Conservation (phyloP, 2,329 filamentous ascomycete genomes). For the Cercospora nicotianae region DNA sequence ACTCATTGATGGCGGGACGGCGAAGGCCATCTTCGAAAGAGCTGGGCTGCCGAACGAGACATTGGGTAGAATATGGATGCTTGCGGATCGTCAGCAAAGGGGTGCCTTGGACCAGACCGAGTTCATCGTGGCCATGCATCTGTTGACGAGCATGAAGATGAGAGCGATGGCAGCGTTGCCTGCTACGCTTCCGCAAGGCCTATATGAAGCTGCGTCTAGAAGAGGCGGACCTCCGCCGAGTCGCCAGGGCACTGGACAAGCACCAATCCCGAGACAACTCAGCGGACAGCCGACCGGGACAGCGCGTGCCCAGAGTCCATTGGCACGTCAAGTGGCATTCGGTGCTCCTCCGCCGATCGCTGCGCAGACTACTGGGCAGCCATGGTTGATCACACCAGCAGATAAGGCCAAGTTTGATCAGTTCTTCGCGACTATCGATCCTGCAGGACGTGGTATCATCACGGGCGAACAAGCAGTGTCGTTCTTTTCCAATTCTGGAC, state of each 20-base stretch:
- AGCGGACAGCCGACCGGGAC: slow-evolving; percentile 57
- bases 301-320: slow-evolving; percentile 61
- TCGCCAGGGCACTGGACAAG: slow-evolving; percentile 34
- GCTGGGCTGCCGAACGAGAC: slow-evolving; percentile 86
- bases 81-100: slow-evolving; percentile 90
- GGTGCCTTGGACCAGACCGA: slow-evolving; percentile 84
- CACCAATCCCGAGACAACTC: slow-evolving; percentile 76
- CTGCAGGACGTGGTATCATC: slow-evolving; percentile 75
- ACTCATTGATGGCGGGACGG: slow-evolving; percentile 68
- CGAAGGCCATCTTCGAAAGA: slow-evolving; percentile 93
- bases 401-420: slow-evolving; percentile 88
- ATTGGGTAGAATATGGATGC: slow-evolving; percentile 91
- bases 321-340: slow-evolving; percentile 52
- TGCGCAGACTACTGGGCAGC: slow-evolving; percentile 58
- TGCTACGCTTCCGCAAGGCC: slow-evolving; percentile 72
- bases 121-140: slow-evolving; percentile 97
- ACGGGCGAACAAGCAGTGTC: slow-evolving; percentile 91
- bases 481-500: slow-evolving; percentile 89
- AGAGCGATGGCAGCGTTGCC: slow-evolving; percentile 78
- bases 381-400: slow-evolving; percentile 79
- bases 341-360: slow-evolving; percentile 51
- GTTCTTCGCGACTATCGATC: slow-evolving; percentile 83
- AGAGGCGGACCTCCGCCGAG: slow-evolving; percentile 53
- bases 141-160: slow-evolving; percentile 87
- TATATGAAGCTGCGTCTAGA: slow-evolving; percentile 87